Conservation (phyloP, 192 early-diverging fungal genomes). For the Glomus cerebriforme region DNA sequence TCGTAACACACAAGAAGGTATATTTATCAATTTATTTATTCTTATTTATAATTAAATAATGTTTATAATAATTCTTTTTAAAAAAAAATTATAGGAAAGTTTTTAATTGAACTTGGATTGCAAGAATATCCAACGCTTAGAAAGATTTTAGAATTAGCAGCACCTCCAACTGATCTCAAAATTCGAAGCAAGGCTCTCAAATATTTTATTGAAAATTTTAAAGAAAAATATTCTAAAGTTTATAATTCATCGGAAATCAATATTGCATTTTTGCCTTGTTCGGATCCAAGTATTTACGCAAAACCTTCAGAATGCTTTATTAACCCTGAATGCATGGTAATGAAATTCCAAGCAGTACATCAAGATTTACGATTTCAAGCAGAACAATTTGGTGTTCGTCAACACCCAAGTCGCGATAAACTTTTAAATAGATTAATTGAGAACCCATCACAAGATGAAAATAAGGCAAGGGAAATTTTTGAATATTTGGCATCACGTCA, state of each 20-base stretch:
- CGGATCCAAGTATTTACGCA: constrained; percentile 39
- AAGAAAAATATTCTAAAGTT: constrained; percentile 50
- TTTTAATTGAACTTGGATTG: constrained; percentile 55
- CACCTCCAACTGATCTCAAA: constrained; percentile 31
- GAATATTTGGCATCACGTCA: constrained; percentile 67
- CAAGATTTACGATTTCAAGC: constrained; percentile 51
- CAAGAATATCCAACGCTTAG: constrained; percentile 43
- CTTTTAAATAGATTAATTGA: constrained; percentile 44
- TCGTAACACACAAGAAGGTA: constrained; percentile 35
- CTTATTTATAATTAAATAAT: too few species aligned
- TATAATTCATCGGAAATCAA: constrained; percentile 52
- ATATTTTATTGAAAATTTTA: constrained; percentile 75
- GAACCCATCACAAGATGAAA: constrained; percentile 34
- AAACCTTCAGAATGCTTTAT: constrained; percentile 67
- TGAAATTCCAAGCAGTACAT: constrained; percentile 71
- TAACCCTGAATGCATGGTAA: constrained; percentile 57
- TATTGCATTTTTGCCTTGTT: constrained; percentile 65
- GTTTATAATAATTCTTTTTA: not conserved
- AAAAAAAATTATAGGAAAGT: constrained; percentile 36
- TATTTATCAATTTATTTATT: too few species aligned
- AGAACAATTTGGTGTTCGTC: constrained; percentile 65
- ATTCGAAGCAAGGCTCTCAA: constrained; percentile 57
- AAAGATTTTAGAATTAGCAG: constrained; percentile 45
- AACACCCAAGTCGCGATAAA: constrained; percentile 52
- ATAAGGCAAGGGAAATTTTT: constrained; percentile 59